Conservation (phyloP, 768 basidiomycete genomes). For the Clitopilus passeckerianus region DNA sequence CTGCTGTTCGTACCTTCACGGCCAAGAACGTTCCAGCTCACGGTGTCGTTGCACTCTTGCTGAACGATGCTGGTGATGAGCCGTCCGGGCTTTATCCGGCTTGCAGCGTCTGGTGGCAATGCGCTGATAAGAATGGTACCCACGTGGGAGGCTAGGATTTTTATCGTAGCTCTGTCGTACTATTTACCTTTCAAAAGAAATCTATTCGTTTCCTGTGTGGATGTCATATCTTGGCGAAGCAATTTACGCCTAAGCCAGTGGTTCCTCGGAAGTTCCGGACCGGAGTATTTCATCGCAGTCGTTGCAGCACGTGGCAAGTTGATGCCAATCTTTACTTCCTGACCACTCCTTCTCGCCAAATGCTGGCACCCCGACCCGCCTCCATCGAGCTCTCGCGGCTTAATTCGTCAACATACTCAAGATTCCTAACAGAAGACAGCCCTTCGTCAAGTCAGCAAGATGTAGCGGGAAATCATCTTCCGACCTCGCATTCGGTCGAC, state of each 20-base stretch:
- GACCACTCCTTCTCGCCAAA: background rate
- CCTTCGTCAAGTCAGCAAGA: constrained; percentile 21
- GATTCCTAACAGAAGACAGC: constrained; percentile 41
- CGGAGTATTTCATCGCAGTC: background rate
- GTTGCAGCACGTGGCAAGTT: background rate
- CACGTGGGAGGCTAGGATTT: constrained; percentile 11
- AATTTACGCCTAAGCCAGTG: background rate
- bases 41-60: constrained; percentile 61
- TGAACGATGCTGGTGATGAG: constrained; percentile 65
- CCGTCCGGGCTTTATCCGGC: constrained; percentile 52
- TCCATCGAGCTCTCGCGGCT: constrained; percentile 24
- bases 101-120: constrained; percentile 54
- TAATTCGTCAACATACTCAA: constrained; percentile 20
- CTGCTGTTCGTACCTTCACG: constrained; percentile 34
- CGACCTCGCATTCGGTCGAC: constrained; percentile 28
- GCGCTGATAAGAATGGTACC: constrained; percentile 56
- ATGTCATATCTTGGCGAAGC: background rate
- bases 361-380: background rate
- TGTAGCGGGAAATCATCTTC: constrained; percentile 34
- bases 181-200: no score
- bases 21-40: constrained; percentile 53
- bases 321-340: background rate
- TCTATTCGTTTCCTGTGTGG: no score
- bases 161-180: no score
- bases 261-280: background rate